These are phyloP conservation scores for Narthecium ossifragum DNA, from an alignment of 106 monocot species.

Conservation along the genomic window DNA sequence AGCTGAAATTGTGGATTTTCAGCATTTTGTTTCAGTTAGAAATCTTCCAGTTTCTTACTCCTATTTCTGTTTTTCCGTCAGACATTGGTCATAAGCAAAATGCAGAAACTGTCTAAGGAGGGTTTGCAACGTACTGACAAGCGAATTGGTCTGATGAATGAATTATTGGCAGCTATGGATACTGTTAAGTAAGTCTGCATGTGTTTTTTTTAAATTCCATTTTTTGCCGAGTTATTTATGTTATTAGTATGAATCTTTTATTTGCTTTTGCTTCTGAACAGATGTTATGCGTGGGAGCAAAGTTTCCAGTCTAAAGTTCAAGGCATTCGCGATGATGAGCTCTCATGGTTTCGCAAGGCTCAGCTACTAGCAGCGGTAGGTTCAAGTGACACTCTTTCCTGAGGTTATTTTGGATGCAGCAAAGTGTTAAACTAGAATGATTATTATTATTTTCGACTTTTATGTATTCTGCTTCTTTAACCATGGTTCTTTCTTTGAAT, in stretches of 20 bases:
- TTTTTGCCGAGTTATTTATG: neutral
- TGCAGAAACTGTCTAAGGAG: constrained; percentile 78
- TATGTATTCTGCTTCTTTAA: neutral
- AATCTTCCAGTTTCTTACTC: too few relatives aligned
- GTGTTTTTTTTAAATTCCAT: neutral
- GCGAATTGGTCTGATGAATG: constrained; percentile 95
- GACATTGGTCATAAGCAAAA: constrained; percentile 74
- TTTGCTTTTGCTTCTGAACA: constrained; percentile 8
- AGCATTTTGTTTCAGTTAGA: too few relatives aligned
- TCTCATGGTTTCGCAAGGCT: constrained; percentile 80
- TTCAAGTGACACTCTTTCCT: neutral
- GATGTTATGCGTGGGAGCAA: constrained; percentile 95
- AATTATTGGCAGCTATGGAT: constrained; percentile 91
- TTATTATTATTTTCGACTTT: neutral
- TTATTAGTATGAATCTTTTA: neutral
- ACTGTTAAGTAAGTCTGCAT: constrained; percentile 69
- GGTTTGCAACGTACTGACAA: constrained; percentile 81
- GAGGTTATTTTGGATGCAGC: neutral
- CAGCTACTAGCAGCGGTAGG: constrained; percentile 74
- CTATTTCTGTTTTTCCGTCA: too few relatives aligned
- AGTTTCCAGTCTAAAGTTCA: constrained; percentile 91
- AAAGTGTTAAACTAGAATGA: neutral
- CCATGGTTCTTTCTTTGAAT: neutral
- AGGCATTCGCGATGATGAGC: constrained; percentile 75
- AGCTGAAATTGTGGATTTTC: too few relatives aligned